Conservation (phyloP, 1,139 yeast genomes). For the Geotrichum fermentans region DNA sequence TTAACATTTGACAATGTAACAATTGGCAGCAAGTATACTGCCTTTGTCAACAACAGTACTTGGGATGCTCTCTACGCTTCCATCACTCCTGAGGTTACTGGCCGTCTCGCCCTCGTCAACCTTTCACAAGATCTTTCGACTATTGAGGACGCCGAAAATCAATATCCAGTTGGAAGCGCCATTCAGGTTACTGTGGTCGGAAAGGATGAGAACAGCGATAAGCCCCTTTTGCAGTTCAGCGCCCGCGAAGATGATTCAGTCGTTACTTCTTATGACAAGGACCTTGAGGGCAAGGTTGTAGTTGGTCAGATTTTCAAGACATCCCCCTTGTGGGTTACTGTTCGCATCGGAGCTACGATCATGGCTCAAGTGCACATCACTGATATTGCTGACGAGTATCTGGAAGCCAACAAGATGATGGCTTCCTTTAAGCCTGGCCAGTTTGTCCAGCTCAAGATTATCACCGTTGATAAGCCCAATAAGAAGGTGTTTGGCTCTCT, state of each 20-base stretch:
- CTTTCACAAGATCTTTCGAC: conserved; percentile 52
- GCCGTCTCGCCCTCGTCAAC: conserved; percentile 64
- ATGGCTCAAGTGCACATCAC: conserved; percentile 64
- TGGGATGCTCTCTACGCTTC: conserved; percentile 62
- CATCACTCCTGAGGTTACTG: conserved; percentile 62
- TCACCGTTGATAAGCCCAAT: conserved; percentile 50
- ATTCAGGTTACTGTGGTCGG: conserved; percentile 54
- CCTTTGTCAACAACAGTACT: conserved; percentile 52
- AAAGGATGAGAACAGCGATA: conserved; percentile 51
- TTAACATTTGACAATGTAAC: conserved; percentile 42
- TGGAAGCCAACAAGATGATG: conserved; percentile 31
- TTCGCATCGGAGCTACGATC: conserved; percentile 52
- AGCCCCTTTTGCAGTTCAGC: conserved; percentile 43
- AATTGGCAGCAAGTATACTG: conserved; percentile 45
- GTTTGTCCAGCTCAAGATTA: conserved; percentile 53
- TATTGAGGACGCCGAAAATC: conserved; percentile 44
- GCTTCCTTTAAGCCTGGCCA: conserved; percentile 37
- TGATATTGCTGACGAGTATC: conserved; percentile 72
- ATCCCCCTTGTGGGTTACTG: conserved; percentile 57
- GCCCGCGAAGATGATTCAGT: conserved; percentile 39
- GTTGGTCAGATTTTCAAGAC: conserved; percentile 66
- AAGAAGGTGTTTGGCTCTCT: conserved; percentile 62
- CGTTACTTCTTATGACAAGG: conserved; percentile 3
- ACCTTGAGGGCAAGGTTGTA: conserved; percentile 47
- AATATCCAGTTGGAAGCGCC: conserved; percentile 68